phyloP scores from a whole-genome alignment of 1,284 basidiomycete species.

The Ustilago hordei region DNA sequence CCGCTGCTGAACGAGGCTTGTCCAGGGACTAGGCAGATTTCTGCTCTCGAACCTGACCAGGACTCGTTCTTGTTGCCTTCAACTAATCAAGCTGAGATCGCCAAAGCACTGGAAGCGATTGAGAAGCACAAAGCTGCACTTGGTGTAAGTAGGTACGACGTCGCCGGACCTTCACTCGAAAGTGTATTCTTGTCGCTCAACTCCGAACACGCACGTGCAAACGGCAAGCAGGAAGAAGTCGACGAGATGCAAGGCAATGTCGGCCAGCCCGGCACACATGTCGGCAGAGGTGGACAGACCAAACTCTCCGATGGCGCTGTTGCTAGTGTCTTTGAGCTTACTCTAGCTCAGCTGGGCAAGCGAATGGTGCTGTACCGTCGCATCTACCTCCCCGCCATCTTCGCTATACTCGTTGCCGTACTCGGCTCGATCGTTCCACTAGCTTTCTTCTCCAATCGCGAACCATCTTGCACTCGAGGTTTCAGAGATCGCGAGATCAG shows the following conservation, averaged over 20 bases:
- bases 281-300: constrained; percentile 51
- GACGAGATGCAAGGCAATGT: constrained; percentile 46
- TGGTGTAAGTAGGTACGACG: constrained; percentile 75
- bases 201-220: constrained; percentile 68
- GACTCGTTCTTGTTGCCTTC: constrained; percentile 69
- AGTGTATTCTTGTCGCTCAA: constrained; percentile 81
- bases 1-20: constrained; percentile 16
- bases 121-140: constrained; percentile 72
- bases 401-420: constrained; percentile 76
- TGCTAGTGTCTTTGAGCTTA: constrained; percentile 75
- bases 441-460: constrained; percentile 75
- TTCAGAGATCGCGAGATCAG: constrained; percentile 68
- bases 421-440: constrained; percentile 77
- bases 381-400: constrained; percentile 77
- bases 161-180: constrained; percentile 80
- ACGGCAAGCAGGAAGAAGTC: constrained; percentile 35
- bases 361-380: constrained; percentile 77
- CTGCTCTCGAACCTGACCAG: constrained; percentile 22
- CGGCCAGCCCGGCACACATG: constrained; percentile 8
- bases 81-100: constrained; percentile 71
- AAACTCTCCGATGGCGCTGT: constrained; percentile 73
- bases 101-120: constrained; percentile 74
- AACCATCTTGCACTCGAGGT: constrained; percentile 72
- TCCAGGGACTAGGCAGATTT: constrained; percentile 70
- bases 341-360: constrained; percentile 80